Evolutionary conservation across 2,329 filamentous ascomycete species (phyloP).

Genomic region (Trichocomaceae sp.): DNA sequence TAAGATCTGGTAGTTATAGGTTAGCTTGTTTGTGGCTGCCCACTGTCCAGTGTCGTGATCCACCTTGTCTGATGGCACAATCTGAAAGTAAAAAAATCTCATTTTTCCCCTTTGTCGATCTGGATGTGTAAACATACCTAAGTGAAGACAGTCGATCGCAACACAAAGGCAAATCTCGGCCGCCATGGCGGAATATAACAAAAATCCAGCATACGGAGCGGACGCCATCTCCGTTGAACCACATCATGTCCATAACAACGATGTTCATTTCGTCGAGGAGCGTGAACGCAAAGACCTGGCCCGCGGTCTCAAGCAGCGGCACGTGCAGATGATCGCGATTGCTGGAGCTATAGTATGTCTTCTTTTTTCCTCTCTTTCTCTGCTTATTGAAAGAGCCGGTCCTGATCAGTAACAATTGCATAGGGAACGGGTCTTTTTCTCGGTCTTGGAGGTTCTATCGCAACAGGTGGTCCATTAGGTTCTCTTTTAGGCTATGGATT

Average conservation of each 20-base stretch:
- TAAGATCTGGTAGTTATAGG: too few relatives aligned
- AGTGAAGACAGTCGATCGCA: too few relatives aligned
- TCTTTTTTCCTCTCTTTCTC: neutral
- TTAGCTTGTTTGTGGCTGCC: neutral
- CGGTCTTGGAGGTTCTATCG: constrained; percentile 48
- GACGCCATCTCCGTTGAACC: neutral
- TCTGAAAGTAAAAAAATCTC: neutral
- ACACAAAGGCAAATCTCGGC: too few relatives aligned
- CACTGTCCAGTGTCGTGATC: too few relatives aligned
- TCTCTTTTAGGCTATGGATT: constrained; percentile 49
- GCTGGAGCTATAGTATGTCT: constrained; percentile 37
- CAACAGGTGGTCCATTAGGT: constrained; percentile 46
- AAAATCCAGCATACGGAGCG: neutral
- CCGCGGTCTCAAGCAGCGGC: constrained; percentile 39
- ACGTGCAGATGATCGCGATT: constrained; percentile 41
- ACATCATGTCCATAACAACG: neutral
- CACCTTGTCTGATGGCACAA: neutral
- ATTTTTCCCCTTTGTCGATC: neutral
- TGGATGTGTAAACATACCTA: too few relatives aligned
- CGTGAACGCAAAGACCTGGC: constrained; percentile 46
- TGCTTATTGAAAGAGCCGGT: neutral
- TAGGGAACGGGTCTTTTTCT: constrained; percentile 49
- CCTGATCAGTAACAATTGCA: neutral
- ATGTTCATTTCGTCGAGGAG: constrained; percentile 22
- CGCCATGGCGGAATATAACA: neutral